Percentiles rank a stretch among this genome's conserved stretches.
phyloP scores from a whole-genome alignment of 2,329 filamentous ascomycete genomes.

The Aspergillus felis region DNA sequence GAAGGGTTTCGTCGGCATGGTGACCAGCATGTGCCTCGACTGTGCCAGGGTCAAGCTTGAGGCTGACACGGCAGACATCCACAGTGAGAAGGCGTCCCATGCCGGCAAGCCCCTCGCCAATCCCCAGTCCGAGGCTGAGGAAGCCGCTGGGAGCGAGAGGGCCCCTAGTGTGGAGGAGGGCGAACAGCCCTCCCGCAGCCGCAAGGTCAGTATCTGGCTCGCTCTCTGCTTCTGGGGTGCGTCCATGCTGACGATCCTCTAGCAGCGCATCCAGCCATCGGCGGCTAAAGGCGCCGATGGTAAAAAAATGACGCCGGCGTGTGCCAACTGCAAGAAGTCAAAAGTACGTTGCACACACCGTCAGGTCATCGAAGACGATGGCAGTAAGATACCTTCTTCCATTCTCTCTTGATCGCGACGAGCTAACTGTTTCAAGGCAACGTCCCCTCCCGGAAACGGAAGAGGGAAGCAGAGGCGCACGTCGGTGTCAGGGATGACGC shows the following conservation, averaged over 20 bases:
- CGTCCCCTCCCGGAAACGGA: slow-evolving; percentile 3
- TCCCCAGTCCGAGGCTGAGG: not conserved
- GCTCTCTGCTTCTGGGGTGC: not conserved
- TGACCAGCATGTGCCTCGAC: not conserved
- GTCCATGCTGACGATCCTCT: not conserved
- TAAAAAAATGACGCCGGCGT: slow-evolving; percentile 12
- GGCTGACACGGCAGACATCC: not conserved
- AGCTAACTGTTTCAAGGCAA: not conserved
- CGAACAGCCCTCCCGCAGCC: not conserved
- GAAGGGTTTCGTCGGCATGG: not conserved
- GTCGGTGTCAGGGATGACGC: not conserved
- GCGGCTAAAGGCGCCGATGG: slow-evolving; percentile 1
- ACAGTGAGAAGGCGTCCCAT: not conserved
- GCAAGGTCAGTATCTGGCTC: not conserved
- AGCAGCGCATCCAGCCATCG: slow-evolving; percentile 1
- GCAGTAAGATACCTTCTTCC: not conserved
- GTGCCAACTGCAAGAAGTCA: slow-evolving; percentile 18
- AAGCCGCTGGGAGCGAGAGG: slow-evolving; percentile 1
- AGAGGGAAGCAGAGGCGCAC: slow-evolving; percentile 1
- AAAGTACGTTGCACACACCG: slow-evolving; percentile 27
- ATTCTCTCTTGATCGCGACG: not conserved
- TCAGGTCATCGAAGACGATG: not conserved
- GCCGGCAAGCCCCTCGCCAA: not conserved
- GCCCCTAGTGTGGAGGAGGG: not conserved
- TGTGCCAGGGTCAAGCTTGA: not conserved